phyloP scores from a whole-genome alignment of 176 grass and related monocot species.

The Pontederia crassipes region DNA sequence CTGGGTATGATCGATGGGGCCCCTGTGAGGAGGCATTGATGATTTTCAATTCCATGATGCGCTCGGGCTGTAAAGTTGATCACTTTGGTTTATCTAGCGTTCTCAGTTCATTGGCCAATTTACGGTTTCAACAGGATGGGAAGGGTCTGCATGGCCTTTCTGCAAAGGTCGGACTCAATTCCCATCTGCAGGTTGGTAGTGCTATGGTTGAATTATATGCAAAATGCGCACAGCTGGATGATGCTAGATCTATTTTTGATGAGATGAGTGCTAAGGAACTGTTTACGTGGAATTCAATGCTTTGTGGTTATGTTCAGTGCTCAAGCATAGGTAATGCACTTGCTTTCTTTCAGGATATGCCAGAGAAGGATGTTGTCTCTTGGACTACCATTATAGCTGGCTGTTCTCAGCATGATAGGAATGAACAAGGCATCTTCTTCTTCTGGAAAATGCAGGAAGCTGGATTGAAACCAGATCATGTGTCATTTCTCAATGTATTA shows the following conservation, averaged over 20 bases:
- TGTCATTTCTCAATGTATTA: slow-evolving; percentile 17
- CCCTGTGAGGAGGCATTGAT: slow-evolving; percentile 18
- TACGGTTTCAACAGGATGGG: slow-evolving; percentile 16
- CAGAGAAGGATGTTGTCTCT: slow-evolving; percentile 22
- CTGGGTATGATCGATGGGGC: slow-evolving; percentile 19
- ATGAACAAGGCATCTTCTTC: slow-evolving; percentile 10
- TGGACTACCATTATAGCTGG: slow-evolving; percentile 22
- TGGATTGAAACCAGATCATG: slow-evolving; percentile 11
- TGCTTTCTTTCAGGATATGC: slow-evolving; percentile 15
- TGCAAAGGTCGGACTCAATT: slow-evolving; percentile 20
- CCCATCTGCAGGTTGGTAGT: slow-evolving; percentile 16
- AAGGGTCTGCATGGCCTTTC: slow-evolving; percentile 12
- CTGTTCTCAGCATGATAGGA: slow-evolving; percentile 9
- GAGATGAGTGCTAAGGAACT: slow-evolving; percentile 6
- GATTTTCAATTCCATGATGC: slow-evolving; percentile 9
- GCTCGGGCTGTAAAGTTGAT: slow-evolving; percentile 11
- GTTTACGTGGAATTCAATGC: slow-evolving; percentile 30
- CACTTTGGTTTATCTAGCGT: slow-evolving; percentile 11
- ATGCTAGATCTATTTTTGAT: slow-evolving; percentile 13
- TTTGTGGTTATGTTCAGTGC: slow-evolving; percentile 17
- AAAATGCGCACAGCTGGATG: slow-evolving; percentile 19
- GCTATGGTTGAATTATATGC: slow-evolving; percentile 13
- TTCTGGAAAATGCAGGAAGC: slow-evolving; percentile 3
- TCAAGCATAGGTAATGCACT: slow-evolving; percentile 14
- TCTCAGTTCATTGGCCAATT: slow-evolving; percentile 23